Conservation (phyloP, 169 alveolate species). For the Cryptosporidium tyzzeri region DNA sequence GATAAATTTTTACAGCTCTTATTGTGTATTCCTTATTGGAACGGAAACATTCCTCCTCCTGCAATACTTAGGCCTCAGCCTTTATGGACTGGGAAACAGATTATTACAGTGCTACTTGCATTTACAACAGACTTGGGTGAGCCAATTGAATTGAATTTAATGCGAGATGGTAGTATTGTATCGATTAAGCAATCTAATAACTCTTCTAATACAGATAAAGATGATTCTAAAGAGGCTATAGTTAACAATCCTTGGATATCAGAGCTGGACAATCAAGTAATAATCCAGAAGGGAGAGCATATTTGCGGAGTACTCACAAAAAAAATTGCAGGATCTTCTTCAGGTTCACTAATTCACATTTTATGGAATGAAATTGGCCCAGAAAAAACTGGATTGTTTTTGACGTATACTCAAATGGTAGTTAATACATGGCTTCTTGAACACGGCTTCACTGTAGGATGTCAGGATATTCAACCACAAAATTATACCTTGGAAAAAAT, state of each 20-base stretch:
- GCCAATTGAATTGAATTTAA: slow-evolving; percentile 82
- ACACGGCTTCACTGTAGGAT: slow-evolving; percentile 98
- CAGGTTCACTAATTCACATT: slow-evolving; percentile 97
- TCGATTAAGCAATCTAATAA: slow-evolving; percentile 78
- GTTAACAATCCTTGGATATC: slow-evolving; percentile 82
- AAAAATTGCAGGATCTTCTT: slow-evolving; percentile 96
- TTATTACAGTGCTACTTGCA: slow-evolving; percentile 95
- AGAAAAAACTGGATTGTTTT: slow-evolving; percentile 93
- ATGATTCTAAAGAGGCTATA: slow-evolving; percentile 78
- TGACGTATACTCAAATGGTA: slow-evolving; percentile 95
- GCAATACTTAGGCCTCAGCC: slow-evolving; percentile 97
- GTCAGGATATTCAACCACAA: slow-evolving; percentile 97
- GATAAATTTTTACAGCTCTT: slow-evolving; percentile 93
- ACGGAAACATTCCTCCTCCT: slow-evolving; percentile 97
- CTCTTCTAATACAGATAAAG: slow-evolving; percentile 79
- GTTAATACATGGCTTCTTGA: slow-evolving; percentile 97
- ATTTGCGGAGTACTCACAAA: slow-evolving; percentile 97
- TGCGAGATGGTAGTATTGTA: slow-evolving; percentile 83
- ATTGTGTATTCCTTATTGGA: slow-evolving; percentile 97
- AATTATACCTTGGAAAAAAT: slow-evolving; percentile 91
- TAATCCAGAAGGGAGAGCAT: slow-evolving; percentile 96
- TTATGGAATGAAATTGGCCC: slow-evolving; percentile 99
- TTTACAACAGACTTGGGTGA: slow-evolving; percentile 73
- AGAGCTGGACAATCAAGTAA: slow-evolving; percentile 84
- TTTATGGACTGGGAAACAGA: slow-evolving; percentile 99